Evolutionary conservation across 2,329 filamentous ascomycete species (phyloP).

Genomic region (Penicillium sp.): DNA sequence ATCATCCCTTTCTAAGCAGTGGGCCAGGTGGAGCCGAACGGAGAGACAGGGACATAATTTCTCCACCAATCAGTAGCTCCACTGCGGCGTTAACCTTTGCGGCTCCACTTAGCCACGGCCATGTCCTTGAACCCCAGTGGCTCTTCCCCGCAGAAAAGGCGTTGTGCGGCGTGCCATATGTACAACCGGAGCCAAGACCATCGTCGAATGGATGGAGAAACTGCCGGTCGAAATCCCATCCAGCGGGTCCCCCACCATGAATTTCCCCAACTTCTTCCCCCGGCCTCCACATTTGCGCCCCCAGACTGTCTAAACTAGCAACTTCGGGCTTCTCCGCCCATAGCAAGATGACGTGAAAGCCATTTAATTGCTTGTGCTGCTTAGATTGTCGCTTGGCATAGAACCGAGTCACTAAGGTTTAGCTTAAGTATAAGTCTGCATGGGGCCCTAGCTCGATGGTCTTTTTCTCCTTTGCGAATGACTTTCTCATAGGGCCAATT

Average conservation of each 20-base stretch:
- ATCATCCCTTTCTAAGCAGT: background rate
- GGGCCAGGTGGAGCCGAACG: background rate
- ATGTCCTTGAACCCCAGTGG: background rate
- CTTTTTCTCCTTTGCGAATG: background rate
- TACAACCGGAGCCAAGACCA: background rate
- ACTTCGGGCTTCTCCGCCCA: background rate
- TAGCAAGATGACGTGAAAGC: constrained; percentile 1
- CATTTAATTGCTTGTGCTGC: constrained; percentile 3
- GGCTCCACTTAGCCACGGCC: background rate
- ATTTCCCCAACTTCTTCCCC: constrained; percentile 20
- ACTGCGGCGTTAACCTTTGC: background rate
- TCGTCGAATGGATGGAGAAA: constrained; percentile 17
- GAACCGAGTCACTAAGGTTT: background rate
- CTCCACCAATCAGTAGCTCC: constrained; percentile 9
- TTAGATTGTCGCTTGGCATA: background rate
- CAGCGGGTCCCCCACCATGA: constrained; percentile 13
- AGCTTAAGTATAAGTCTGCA: background rate
- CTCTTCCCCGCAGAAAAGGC: background rate
- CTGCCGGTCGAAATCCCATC: background rate
- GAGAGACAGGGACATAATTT: background rate
- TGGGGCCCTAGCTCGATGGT: background rate
- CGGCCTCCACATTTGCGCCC: constrained; percentile 4
- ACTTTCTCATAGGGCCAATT: background rate
- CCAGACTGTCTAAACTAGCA: background rate
- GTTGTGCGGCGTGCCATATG: background rate